phyloP scores from a whole-genome alignment of 306 rosid genomes.

The Dicorynia guianensis region DNA sequence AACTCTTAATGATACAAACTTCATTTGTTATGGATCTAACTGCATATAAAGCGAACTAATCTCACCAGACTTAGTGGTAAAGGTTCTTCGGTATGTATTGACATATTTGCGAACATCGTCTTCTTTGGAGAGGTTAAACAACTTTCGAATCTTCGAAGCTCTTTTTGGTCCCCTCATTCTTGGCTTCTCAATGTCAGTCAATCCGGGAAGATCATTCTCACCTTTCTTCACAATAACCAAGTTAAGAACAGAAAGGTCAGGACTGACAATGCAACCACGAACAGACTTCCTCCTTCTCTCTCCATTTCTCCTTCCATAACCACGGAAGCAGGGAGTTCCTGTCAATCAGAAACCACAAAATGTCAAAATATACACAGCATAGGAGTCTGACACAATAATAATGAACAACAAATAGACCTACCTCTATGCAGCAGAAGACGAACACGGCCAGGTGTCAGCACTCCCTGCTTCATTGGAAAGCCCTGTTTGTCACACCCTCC shows the following conservation, averaged over 20 bases:
- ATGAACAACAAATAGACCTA: constrained; percentile 25
- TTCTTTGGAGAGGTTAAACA: constrained; percentile 52
- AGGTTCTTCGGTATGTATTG: constrained; percentile 51
- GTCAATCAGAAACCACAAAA: not conserved
- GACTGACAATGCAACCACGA: constrained; percentile 57
- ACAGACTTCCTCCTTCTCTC: constrained; percentile 59
- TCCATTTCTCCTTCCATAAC: constrained; percentile 56
- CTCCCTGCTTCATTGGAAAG: constrained; percentile 61
- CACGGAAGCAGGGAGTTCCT: constrained; percentile 59
- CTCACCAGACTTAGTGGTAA: constrained; percentile 47
- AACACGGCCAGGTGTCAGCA: constrained; percentile 58
- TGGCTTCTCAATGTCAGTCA: constrained; percentile 56
- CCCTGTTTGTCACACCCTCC: constrained; percentile 62
- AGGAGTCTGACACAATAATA: too few species aligned
- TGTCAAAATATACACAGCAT: not conserved
- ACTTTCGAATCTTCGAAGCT: constrained; percentile 53
- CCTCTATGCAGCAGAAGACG: constrained; percentile 54
- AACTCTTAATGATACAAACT: too few species aligned
- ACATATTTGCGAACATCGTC: constrained; percentile 57
- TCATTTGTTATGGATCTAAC: not conserved
- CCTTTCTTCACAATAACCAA: constrained; percentile 58
- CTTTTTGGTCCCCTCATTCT: constrained; percentile 60
- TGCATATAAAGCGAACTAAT: not conserved
- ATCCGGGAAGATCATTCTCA: constrained; percentile 50
- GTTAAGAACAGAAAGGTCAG: constrained; percentile 55